Percentiles rank a stretch among this genome's conserved stretches.
Conservation (phyloP, 345 rosid genomes). For the Arabis hirsuta region DNA sequence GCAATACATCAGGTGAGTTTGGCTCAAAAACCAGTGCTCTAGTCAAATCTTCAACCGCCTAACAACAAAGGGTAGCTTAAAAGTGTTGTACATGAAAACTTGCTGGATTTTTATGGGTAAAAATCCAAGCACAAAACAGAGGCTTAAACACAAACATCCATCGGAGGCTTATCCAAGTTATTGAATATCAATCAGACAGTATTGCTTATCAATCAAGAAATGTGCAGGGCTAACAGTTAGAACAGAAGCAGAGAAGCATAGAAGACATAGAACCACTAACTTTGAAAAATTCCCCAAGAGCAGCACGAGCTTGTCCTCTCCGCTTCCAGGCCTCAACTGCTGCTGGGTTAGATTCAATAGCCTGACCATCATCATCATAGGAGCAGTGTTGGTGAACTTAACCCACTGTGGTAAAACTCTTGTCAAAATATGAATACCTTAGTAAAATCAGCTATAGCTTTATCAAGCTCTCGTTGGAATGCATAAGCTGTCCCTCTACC, state of each 20-base stretch:
- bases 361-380: slow-evolving; percentile 52
- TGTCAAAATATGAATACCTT: slow-evolving; percentile 56
- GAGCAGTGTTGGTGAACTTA: slow-evolving; percentile 23
- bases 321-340: slow-evolving; percentile 99
- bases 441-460: slow-evolving; percentile 88
- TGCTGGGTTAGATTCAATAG: slow-evolving; percentile 81
- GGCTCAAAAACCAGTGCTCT: slow-evolving; percentile 92
- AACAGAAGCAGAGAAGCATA: slow-evolving; percentile 19
- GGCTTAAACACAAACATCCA: slow-evolving; percentile 29
- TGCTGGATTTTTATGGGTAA: slow-evolving; percentile 9
- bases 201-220: slow-evolving; percentile 20
- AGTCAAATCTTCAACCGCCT: slow-evolving; percentile 93
- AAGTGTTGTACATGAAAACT: slow-evolving; percentile 29
- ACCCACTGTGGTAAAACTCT: slow-evolving; percentile 25
- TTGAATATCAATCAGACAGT: slow-evolving; percentile 11
- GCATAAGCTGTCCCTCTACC: slow-evolving; percentile 99
- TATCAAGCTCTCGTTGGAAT: slow-evolving; percentile 83
- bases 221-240: slow-evolving; percentile 1
- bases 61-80: slow-evolving; percentile 41
- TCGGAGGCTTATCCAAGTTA: slow-evolving; percentile 22
- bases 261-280: slow-evolving; percentile 46
- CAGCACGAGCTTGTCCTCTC: slow-evolving; percentile 99
- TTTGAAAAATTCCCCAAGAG: slow-evolving; percentile 83
- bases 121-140: slow-evolving; percentile 18
- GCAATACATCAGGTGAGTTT: slow-evolving; percentile 82